Evolutionary conservation across 768 basidiomycete species (phyloP), one percentile per base, ranked within the genome.

Genomic region (Hydnomerulius pinastri): DNA sequence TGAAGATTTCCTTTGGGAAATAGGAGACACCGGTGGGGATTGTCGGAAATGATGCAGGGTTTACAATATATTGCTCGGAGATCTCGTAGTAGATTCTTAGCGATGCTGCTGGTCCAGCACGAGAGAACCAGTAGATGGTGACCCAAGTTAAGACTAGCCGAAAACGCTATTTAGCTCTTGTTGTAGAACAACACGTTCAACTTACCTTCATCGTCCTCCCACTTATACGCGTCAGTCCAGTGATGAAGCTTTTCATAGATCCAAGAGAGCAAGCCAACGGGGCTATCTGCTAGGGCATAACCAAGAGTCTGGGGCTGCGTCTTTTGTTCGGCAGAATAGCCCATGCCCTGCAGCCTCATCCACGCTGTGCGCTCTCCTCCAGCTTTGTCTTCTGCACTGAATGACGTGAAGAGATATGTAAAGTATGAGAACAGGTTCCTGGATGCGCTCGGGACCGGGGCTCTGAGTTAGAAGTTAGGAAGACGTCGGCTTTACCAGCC

Each of bases 21-120:
- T 55, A 92, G 70, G 64, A 89, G 88, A 4, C 87, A 78, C 3
- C 90, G 90, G 67, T 92, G 91, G 48, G 47, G 30, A 48, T 30
- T 12, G 47, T 28, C 3, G 47, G 30, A 32, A 30, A 4, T 41
- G 20, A 24, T 27, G 48, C 10, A 12, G 21, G 23, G 4, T 24
- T 27, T 32, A 25, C 0, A 25, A 28, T 28, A 4, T 23, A 13
- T 3, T 43, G 23, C 6, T 39, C 29, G 6, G 38, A 5, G 6
- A 46, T 43, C 20, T 58, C 56, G 15, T 53, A 58, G 40, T 62
- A 62, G 20, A 61, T 62, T n/a, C 60, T 33, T 20, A 49, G 17
- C 6, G 60, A 52, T 4, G 56, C 27, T 63, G 62, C 39, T 27
- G 49, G 17, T 60, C 46, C 66, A 13, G 67, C 61, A 41, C 65